phyloP scores from a whole-genome alignment of 441 rosid genomes.

The Gossypium schwendimanii region DNA sequence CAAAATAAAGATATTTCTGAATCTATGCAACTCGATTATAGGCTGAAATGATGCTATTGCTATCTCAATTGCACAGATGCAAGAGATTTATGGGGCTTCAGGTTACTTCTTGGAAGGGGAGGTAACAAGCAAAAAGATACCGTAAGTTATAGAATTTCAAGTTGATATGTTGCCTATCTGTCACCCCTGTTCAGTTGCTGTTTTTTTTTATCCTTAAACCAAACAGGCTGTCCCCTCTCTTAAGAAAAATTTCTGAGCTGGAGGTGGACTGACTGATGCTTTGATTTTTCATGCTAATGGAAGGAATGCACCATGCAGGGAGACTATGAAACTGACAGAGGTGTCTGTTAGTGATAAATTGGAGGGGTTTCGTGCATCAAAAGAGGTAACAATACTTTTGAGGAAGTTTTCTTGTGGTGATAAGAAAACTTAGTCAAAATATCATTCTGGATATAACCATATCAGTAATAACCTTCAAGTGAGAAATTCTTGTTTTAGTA shows the following conservation, averaged over 20 bases:
- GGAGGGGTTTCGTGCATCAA: constrained; percentile 84
- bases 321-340: constrained; percentile 63
- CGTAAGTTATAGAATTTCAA: constrained; percentile 35
- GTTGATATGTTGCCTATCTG: not conserved
- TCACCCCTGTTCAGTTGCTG: not conserved
- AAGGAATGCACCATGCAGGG: constrained; percentile 35
- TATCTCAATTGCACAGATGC: constrained; percentile 57
- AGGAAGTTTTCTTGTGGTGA: not conserved
- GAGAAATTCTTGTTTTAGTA: not conserved
- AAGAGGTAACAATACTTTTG: constrained; percentile 48
- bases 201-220: not conserved
- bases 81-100: constrained; percentile 80
- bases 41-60: constrained; percentile 12
- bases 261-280: too few relatives aligned
- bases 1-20: not conserved
- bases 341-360: constrained; percentile 83
- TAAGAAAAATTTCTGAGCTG: not conserved
- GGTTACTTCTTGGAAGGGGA: constrained; percentile 75
- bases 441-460: not conserved
- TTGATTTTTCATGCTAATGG: constrained; percentile 5
- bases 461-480: not conserved
- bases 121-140: constrained; percentile 34
- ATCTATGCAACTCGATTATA: not conserved
- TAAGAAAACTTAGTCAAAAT: not conserved
- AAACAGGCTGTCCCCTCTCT: not conserved